A percentile compares a stretch with the other conserved stretches of the same genome.
Evolutionary conservation across 2,329 filamentous ascomycete species (phyloP).

Genomic region (Thielaviopsis musarum): DNA sequence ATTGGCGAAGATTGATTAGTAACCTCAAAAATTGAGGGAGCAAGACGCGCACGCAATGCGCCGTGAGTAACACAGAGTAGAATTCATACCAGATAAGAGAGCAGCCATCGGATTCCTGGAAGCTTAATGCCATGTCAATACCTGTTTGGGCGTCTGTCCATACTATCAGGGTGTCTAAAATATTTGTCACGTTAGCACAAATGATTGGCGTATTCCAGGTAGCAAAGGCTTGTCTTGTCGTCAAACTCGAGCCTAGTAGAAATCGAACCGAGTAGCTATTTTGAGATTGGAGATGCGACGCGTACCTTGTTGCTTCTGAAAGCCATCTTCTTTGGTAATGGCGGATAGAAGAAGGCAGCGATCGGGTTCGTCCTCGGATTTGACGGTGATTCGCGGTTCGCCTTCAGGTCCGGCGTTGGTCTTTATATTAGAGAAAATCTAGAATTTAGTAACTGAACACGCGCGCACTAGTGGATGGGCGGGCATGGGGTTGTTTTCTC

Average conservation of each 20-base stretch:
- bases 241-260: background rate
- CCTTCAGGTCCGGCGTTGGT: conserved; percentile 45
- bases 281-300: background rate
- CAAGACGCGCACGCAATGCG: too few relatives aligned
- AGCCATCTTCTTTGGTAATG: conserved; percentile 86
- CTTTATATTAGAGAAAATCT: conserved; percentile 19
- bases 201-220: background rate
- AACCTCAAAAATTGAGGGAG: background rate
- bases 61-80: background rate
- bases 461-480: background rate
- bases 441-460: background rate
- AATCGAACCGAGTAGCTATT: background rate
- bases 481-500: background rate
- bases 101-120: conserved; percentile 93
- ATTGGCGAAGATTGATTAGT: conserved; percentile 15
- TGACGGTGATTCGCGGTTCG: conserved; percentile 75
- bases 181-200: conserved; percentile 5
- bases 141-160: conserved; percentile 80
- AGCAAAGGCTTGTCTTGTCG: background rate
- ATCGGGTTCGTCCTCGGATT: conserved; percentile 81
- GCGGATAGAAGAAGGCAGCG: conserved; percentile 73
- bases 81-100: conserved; percentile 64
- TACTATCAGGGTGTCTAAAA: conserved; percentile 81
- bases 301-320: conserved; percentile 93
- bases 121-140: conserved; percentile 93